These are phyloP conservation scores for Vitis rotundifolia DNA, from an alignment of 164 flowering plant species.

Conservation along the genomic window DNA sequence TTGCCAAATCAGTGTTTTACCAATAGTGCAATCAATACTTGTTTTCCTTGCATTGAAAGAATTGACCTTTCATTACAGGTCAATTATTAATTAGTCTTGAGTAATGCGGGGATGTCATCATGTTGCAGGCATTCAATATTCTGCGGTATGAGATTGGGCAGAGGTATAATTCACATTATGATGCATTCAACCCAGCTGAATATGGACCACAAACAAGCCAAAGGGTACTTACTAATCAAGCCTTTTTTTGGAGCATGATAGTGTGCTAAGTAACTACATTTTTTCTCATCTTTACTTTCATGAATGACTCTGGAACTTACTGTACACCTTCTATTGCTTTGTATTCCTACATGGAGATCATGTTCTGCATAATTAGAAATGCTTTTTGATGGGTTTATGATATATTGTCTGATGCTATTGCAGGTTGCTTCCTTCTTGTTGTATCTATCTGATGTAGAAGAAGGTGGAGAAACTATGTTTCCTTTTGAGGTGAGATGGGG, in stretches of 20 bases:
- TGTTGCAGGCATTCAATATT: conserved; percentile 92
- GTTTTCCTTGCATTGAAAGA: conserved; percentile 3
- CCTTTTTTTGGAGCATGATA: neutral
- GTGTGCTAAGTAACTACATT: too few species aligned
- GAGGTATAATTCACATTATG: conserved; percentile 85
- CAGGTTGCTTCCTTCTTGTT: conserved; percentile 84
- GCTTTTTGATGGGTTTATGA: too few species aligned
- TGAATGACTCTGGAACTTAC: too few species aligned
- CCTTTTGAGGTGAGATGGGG: conserved; percentile 66
- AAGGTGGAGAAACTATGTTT: conserved; percentile 92
- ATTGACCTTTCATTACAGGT: conserved; percentile 28
- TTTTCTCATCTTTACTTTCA: too few species aligned
- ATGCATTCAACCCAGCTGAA: conserved; percentile 82
- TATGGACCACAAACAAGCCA: conserved; percentile 97
- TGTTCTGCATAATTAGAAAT: too few species aligned
- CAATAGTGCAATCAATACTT: too few species aligned
- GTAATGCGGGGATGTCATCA: conserved; percentile 24
- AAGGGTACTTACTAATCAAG: conserved; percentile 53
- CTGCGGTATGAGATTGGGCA: conserved; percentile 92
- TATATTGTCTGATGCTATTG: neutral
- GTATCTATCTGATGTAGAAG: conserved; percentile 77
- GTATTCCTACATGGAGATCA: too few species aligned
- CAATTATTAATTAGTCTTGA: conserved; percentile 19
- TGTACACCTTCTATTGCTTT: too few species aligned
- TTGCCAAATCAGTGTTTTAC: neutral